A percentile compares a stretch with the other conserved stretches of the same genome.
These are phyloP conservation scores for Leishmania mexicana DNA, from an alignment of 208 protist genomes.

Conservation along the genomic window DNA sequence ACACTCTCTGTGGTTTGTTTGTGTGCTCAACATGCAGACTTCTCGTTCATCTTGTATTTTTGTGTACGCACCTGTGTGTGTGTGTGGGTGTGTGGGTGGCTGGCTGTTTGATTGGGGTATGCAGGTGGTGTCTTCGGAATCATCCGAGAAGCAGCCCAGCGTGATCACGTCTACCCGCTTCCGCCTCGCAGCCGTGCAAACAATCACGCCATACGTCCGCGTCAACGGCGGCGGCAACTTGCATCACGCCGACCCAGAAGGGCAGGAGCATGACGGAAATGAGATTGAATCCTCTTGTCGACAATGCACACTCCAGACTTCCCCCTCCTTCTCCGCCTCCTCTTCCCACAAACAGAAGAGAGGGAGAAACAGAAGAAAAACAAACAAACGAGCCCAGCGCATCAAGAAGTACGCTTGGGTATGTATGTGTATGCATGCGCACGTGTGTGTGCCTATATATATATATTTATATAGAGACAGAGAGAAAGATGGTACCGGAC, in stretches of 20 bases:
- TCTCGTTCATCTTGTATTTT: background rate
- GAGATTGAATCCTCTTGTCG: background rate
- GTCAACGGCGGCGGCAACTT: background rate
- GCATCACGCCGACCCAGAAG: background rate
- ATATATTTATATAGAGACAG: too few species aligned
- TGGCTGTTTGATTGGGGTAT: background rate
- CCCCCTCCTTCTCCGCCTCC: too few species aligned
- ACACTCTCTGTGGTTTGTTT: background rate
- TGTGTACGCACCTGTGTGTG: background rate
- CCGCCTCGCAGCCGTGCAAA: background rate
- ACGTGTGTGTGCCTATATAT: background rate
- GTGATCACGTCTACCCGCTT: background rate
- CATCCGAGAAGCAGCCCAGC: background rate
- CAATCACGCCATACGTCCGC: background rate
- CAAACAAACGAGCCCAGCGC: background rate
- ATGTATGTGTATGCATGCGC: too few species aligned
- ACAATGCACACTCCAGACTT: background rate
- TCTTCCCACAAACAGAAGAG: background rate
- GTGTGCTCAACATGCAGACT: background rate
- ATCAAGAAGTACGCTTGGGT: background rate
- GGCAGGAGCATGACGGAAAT: background rate
- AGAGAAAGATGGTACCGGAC: background rate
- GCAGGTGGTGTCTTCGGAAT: too few species aligned
- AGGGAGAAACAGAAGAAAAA: background rate
- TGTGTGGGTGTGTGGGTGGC: background rate